A percentile compares a stretch with the other conserved stretches of the same genome.
Evolutionary conservation across 306 rosid genomes (phyloP).

Genomic region (Glycine latifolia): DNA sequence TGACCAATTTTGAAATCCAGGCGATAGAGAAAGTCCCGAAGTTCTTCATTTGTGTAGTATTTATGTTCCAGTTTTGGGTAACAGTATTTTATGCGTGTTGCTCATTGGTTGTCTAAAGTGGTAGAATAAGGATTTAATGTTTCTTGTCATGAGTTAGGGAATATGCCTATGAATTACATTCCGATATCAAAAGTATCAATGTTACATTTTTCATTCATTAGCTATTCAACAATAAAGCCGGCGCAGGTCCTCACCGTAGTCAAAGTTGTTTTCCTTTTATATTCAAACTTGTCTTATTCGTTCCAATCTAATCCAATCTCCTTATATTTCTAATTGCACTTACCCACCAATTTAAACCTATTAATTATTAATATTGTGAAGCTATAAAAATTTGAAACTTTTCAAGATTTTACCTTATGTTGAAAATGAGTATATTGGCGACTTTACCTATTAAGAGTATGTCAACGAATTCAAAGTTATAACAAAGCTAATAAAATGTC

Average conservation of each 20-base stretch:
- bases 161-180: conserved; percentile 34
- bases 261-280: conserved; percentile 5
- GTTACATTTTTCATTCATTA: conserved; percentile 37
- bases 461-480: too few relatives aligned
- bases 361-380: not conserved
- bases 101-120: conserved; percentile 36
- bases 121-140: conserved; percentile 42
- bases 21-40: conserved; percentile 18
- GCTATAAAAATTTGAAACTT: not conserved
- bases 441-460: too few relatives aligned
- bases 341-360: not conserved
- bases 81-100: conserved; percentile 31
- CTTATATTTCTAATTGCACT: not conserved
- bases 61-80: conserved; percentile 29
- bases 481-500: too few relatives aligned
- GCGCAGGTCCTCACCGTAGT: not conserved
- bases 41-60: conserved; percentile 45
- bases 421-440: too few relatives aligned
- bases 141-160: conserved; percentile 28
- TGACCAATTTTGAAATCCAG: conserved; percentile 49
- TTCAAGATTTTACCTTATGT: too few relatives aligned
- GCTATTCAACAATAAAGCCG: not conserved
- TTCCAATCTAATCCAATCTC: not conserved
- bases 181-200: not conserved
- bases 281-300: not conserved